These are phyloP conservation scores for Fusarium sacchari DNA, from an alignment of 2,329 filamentous ascomycete species.

Conservation along the genomic window DNA sequence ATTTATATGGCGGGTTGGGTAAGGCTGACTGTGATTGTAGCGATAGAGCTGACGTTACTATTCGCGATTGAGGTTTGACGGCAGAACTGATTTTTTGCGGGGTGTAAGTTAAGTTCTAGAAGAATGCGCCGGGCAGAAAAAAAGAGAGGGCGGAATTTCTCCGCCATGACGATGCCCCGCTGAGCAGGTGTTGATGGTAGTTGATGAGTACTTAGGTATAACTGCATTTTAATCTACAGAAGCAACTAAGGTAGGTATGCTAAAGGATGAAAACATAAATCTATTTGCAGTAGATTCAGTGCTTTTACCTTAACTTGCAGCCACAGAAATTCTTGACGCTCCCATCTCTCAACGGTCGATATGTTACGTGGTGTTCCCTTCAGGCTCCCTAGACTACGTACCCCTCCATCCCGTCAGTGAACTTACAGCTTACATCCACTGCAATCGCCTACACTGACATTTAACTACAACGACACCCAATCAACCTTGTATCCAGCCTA, in stretches of 20 bases:
- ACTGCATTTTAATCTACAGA: background rate
- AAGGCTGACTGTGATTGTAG: background rate
- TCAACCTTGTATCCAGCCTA: background rate
- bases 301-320: background rate
- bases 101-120: slow-evolving; percentile 20
- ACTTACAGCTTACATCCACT: slow-evolving; percentile 15
- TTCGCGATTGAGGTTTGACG: slow-evolving; percentile 24
- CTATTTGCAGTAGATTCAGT: background rate
- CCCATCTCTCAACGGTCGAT: background rate
- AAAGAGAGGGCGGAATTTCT: slow-evolving; percentile 32
- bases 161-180: slow-evolving; percentile 33
- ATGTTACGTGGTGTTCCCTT: background rate
- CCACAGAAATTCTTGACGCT: background rate
- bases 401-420: slow-evolving; percentile 2
- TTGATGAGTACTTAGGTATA: background rate
- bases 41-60: background rate
- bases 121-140: slow-evolving; percentile 17
- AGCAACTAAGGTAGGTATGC: background rate
- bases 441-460: background rate
- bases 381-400: slow-evolving; percentile 21
- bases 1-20: background rate
- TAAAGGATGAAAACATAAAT: no score
- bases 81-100: slow-evolving; percentile 40
- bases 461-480: background rate
- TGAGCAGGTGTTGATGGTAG: background rate